Base-by-base conservation (phyloP, 345 rosid species). In the Sisymbrium irio region DNA sequence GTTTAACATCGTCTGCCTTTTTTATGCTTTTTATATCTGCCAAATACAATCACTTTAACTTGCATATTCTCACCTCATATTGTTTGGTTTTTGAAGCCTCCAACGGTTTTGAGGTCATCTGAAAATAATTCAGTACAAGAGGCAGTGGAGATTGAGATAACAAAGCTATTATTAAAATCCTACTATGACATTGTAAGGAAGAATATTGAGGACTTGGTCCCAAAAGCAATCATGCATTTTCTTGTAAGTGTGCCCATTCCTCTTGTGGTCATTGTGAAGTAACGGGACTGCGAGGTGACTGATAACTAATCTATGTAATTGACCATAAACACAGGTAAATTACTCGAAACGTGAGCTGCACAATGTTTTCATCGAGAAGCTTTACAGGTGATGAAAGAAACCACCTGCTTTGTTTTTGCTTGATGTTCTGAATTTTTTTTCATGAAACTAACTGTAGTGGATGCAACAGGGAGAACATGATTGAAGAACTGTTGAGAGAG, bases 211-310 rank as follows among this genome's bases (percentile, higher is more conserved):
- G 97, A 94, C 76, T 79, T 82, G 14, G 75, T 89, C 28, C 98
- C 98, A 8, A 94, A 91, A 83, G 91, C 98, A 64, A 86, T 94
- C 64, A 94, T 94, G 92, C 98, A 91, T 80, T 94, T 94, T 73
- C 83, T 94, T 93, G 98, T 94, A 80, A 83, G 68, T 64, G 62
- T 28, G 20, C n/a, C 25, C 9, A 6, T 41, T 49, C 28, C 39
- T 35, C 39, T 46, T 32, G 17, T 42, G 47, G 47, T 14, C 17
- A 41, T 41, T 13, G 45, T 13, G 45, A 36, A 36, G 40, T 36
- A n/a, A 46, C 25, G 9, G 2, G 6, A 6, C n/a, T 3, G 5
- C 3, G 9, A 51, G 10, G 56, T 19, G 51, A 49, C 14, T 71
- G 41, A 61, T 35, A n/a, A 37, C 15, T 9, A 12, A 22, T 39